Percentiles rank a stretch among this genome's conserved stretches.
Evolutionary conservation across 2,329 filamentous ascomycete genomes (phyloP).

Genomic region (Geosmithia flava): DNA sequence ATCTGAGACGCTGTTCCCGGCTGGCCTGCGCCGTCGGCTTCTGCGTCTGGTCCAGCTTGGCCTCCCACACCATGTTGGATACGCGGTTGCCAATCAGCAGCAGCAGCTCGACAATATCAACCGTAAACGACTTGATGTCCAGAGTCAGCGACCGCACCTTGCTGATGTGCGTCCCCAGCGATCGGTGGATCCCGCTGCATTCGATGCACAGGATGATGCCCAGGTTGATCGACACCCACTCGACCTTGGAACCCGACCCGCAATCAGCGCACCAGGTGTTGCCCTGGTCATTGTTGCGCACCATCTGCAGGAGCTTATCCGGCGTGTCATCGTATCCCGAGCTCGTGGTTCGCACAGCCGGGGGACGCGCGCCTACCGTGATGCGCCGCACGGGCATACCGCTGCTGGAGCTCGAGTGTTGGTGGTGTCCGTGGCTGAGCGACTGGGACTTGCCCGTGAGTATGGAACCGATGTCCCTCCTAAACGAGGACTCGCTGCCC

Average conservation of each 20-base stretch:
- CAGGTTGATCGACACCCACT: constrained; percentile 98
- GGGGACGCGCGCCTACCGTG: constrained; percentile 81
- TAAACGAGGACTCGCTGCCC: constrained; percentile 43
- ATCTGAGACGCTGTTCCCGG: constrained; percentile 81
- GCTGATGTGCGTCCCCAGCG: constrained; percentile 92
- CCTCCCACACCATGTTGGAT: constrained; percentile 96
- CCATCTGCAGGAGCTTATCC: constrained; percentile 72
- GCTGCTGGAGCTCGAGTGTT: constrained; percentile 29
- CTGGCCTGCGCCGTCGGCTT: constrained; percentile 71
- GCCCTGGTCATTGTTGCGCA: constrained; percentile 82
- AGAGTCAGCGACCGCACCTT: constrained; percentile 92
- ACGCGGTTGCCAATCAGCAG: constrained; percentile 86
- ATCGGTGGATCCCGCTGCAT: constrained; percentile 94
- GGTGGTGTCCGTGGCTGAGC: constrained; percentile 37
- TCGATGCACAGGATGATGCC: constrained; percentile 96
- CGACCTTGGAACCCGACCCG: constrained; percentile 79
- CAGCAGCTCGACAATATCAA: constrained; percentile 90
- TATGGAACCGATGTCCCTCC: constrained; percentile 83
- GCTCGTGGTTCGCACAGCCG: constrained; percentile 54
- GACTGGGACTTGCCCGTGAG: constrained; percentile 85
- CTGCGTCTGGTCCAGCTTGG: constrained; percentile 57
- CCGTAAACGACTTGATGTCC: constrained; percentile 91
- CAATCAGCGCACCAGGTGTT: constrained; percentile 95
- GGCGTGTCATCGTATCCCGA: constrained; percentile 71
- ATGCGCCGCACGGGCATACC: constrained; percentile 67